Evolutionary conservation across 148 eudicot genomes (phyloP).

Genomic region (Polygonum aviculare): DNA sequence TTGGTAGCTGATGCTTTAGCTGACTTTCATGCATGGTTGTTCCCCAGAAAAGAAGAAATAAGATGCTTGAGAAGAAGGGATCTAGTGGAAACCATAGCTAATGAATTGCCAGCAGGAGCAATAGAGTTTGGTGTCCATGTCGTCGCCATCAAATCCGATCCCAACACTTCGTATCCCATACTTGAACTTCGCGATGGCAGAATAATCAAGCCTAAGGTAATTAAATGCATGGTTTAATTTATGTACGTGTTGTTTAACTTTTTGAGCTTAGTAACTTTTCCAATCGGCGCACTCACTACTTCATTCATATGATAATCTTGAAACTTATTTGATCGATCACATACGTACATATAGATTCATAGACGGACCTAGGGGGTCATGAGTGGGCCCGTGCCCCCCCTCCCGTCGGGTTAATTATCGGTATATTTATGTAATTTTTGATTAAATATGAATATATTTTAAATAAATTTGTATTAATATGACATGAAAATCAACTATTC

Average conservation of each 20-base stretch:
- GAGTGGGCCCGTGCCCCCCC: no score
- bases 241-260: not conserved
- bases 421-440: no score
- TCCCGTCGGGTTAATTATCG: no score
- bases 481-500: no score
- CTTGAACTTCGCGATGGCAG: constrained; percentile 34
- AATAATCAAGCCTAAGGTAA: constrained; percentile 36
- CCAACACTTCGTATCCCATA: constrained; percentile 14
- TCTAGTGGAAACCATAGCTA: constrained; percentile 31
- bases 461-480: no score
- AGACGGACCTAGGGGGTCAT: no score
- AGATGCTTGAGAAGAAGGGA: constrained; percentile 39
- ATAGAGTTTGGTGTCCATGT: constrained; percentile 34
- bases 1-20: no score
- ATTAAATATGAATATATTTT: no score
- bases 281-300: not conserved
- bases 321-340: not conserved
- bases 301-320: no score
- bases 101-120: constrained; percentile 32
- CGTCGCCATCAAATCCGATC: constrained; percentile 25
- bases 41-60: constrained; percentile 10
- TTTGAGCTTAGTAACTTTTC: not conserved
- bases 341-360: constrained; percentile 20
- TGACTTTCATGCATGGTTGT: not conserved
- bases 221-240: not conserved